Evolutionary conservation across 1,139 yeast species (phyloP).

Genomic region (Magnusiomyces sp.): DNA sequence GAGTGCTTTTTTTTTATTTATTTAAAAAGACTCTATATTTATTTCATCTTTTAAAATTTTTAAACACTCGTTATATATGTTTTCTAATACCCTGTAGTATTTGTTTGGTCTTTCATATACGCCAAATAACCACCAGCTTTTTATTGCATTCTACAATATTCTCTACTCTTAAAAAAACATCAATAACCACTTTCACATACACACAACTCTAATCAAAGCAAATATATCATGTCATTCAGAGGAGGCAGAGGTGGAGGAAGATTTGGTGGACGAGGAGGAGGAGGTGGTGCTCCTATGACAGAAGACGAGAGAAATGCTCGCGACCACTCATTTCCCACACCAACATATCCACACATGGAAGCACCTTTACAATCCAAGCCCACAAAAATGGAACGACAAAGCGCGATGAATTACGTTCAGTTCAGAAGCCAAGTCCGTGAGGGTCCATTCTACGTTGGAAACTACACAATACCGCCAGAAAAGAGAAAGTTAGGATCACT

Average conservation of each 20-base stretch:
- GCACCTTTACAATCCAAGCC: conserved; percentile 62
- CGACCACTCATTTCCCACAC: conserved; percentile 13
- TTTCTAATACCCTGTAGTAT: too few relatives aligned
- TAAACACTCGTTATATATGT: not conserved
- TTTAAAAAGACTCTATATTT: not conserved
- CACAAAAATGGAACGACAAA: conserved; percentile 46
- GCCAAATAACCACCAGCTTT: not conserved
- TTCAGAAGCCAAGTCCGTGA: conserved; percentile 52
- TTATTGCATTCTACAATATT: not conserved
- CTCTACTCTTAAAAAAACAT: not conserved
- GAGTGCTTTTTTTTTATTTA: too few relatives aligned
- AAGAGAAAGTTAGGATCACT: conserved; percentile 18
- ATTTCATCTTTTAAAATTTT: not conserved
- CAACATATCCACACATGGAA: conserved; percentile 11
- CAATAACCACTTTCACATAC: not conserved
- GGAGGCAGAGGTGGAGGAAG: conserved; percentile 13
- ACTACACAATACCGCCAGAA: conserved; percentile 3
- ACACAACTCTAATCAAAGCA: not conserved
- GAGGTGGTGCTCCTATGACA: conserved; percentile 13
- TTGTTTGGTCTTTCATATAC: too few relatives aligned
- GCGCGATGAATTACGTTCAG: conserved; percentile 57
- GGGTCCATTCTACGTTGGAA: conserved; percentile 61
- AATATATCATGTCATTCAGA: conserved; percentile 13
- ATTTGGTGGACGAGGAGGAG: conserved; percentile 13
- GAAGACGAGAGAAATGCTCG: conserved; percentile 15